phyloP scores from a whole-genome alignment of 768 basidiomycete species.

The Naganishia kalamii region DNA sequence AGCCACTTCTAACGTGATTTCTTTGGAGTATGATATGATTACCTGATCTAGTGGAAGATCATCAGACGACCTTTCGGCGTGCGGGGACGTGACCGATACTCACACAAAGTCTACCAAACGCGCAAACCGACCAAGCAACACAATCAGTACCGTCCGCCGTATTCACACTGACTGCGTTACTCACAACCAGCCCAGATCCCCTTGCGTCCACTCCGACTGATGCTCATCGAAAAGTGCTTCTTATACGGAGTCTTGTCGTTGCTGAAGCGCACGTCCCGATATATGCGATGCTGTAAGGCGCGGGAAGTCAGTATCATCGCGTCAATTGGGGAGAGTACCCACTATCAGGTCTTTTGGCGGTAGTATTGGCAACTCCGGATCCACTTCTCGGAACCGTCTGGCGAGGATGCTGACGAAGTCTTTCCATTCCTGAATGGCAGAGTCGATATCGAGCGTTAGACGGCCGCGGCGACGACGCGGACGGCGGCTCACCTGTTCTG shows the following conservation, averaged over 20 bases:
- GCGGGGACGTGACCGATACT: not conserved
- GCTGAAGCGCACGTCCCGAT: conserved; percentile 69
- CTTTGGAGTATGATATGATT: not conserved
- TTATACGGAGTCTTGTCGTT: conserved; percentile 75
- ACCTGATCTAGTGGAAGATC: not conserved
- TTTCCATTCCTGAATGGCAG: conserved; percentile 62
- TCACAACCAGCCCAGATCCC: conserved; percentile 80
- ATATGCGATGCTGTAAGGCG: conserved; percentile 64
- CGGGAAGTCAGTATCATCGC: not conserved
- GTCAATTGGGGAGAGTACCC: conserved; percentile 10
- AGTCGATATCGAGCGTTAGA: not conserved
- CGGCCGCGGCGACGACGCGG: not conserved
- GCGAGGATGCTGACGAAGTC: conserved; percentile 70
- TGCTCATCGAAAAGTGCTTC: conserved; percentile 67
- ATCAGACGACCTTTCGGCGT: not conserved
- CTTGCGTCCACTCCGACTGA: conserved; percentile 83
- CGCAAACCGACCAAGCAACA: too few species aligned
- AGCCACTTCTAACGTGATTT: not conserved
- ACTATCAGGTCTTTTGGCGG: conserved; percentile 81
- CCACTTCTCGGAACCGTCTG: conserved; percentile 61
- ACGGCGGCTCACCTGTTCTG: conserved; percentile 55
- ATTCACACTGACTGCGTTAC: too few species aligned
- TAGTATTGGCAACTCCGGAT: conserved; percentile 75
- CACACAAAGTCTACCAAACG: conserved; percentile 16
- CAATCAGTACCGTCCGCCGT: too few species aligned